Conservation (phyloP, 352 stramenopile species). For the Lagenidium sp. region DNA sequence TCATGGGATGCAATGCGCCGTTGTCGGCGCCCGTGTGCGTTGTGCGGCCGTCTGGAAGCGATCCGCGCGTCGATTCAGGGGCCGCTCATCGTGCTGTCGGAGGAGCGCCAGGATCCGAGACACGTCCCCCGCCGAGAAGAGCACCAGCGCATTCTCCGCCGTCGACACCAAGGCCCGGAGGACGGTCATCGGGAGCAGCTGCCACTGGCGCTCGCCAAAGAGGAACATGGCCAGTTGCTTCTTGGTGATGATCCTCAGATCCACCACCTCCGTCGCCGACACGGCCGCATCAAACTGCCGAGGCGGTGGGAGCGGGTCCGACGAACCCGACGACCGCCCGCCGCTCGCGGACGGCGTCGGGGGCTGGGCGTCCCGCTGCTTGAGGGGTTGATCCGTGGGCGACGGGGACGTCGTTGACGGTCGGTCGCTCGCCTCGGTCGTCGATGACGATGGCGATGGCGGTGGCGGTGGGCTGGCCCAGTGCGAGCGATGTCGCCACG, state of each 20-base stretch:
- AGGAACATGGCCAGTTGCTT: constrained; percentile 7
- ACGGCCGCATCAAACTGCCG: background rate
- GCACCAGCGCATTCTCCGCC: constrained; percentile 3
- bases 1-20: too few species aligned
- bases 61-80: constrained; percentile 9
- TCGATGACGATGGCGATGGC: background rate
- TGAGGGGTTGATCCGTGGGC: background rate
- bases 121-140: constrained; percentile 10
- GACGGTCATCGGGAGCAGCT: constrained; percentile 1
- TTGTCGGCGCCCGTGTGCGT: too few species aligned
- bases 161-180: constrained; percentile 2
- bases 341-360: constrained; percentile 11
- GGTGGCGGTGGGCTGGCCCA: background rate
- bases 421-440: background rate
- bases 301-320: constrained; percentile 8
- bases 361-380: constrained; percentile 1
- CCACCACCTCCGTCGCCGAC: background rate
- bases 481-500: constrained; percentile 7
- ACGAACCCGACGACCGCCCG: constrained; percentile 21
- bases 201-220: constrained; percentile 6
- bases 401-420: background rate
- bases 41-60: constrained; percentile 9
- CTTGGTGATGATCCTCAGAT: background rate
- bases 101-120: background rate
- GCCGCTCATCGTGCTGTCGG: background rate